phyloP scores from a whole-genome alignment of 345 rosid species.

The Eucalyptus pumila region DNA sequence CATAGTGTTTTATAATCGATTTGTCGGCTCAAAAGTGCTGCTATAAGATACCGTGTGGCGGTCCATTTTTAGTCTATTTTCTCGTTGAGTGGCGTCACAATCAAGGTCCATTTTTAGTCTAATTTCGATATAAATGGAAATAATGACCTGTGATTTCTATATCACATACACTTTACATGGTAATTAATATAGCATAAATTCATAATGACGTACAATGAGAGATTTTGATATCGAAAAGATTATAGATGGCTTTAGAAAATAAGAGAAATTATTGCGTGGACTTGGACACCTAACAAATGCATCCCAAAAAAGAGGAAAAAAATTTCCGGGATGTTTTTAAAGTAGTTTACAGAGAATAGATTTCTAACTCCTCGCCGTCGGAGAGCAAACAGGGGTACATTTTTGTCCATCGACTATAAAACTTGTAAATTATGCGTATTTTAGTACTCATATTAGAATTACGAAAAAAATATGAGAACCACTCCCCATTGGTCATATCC shows the following conservation, averaged over 20 bases:
- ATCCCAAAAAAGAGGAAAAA: background rate
- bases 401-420: background rate
- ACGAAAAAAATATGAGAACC: background rate
- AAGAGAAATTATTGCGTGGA: background rate
- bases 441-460: background rate
- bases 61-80: too few relatives aligned
- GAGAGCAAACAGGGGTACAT: background rate
- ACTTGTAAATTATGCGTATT: background rate
- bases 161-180: background rate
- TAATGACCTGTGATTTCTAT: background rate
- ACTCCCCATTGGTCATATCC: background rate
- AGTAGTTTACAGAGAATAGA: background rate
- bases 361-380: background rate
- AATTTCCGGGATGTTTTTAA: background rate
- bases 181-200: background rate
- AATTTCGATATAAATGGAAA: background rate
- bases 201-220: background rate
- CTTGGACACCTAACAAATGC: background rate
- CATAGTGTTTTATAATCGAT: too few relatives aligned
- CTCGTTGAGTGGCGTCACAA: background rate
- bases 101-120: background rate
- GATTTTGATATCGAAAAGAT: background rate
- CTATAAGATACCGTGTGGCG: fast-evolving
- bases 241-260: background rate
- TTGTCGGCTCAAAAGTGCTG: too few relatives aligned